Conservation (phyloP, 257 asterid species). For the Parsonsia alboflavescens region DNA sequence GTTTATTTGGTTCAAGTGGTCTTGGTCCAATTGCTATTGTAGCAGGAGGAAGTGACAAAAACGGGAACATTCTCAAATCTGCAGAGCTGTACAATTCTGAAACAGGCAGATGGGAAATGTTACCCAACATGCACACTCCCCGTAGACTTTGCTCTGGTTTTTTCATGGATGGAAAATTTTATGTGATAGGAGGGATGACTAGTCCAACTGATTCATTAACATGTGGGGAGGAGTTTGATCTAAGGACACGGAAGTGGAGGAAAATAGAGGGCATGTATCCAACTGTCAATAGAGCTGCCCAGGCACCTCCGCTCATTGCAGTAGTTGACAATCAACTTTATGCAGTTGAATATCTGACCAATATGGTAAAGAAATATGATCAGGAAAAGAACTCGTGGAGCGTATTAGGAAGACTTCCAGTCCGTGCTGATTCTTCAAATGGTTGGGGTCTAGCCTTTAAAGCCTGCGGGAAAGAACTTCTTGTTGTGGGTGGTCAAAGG, state of each 20-base stretch:
- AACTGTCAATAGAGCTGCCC: conserved; percentile 70
- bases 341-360: conserved; percentile 69
- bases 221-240: conserved; percentile 82
- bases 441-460: conserved; percentile 97
- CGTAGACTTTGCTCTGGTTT: conserved; percentile 80
- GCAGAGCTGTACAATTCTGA: conserved; percentile 73
- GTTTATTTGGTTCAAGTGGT: conserved; percentile 73
- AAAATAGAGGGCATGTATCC: conserved; percentile 76
- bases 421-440: conserved; percentile 72
- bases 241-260: conserved; percentile 65
- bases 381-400: conserved; percentile 58
- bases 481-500: conserved; percentile 88
- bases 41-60: conserved; percentile 79
- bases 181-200: conserved; percentile 86
- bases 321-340: conserved; percentile 69
- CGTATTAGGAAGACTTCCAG: conserved; percentile 75
- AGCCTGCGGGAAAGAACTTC: conserved; percentile 64
- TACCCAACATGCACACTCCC: conserved; percentile 82
- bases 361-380: conserved; percentile 75
- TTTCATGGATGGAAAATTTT: conserved; percentile 74
- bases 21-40: conserved; percentile 62
- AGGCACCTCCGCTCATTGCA: conserved; percentile 94
- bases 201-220: conserved; percentile 61
- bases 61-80: conserved; percentile 63
- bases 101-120: conserved; percentile 64